These are phyloP conservation scores for Calocybe gangraenosa DNA, from an alignment of 768 basidiomycete genomes.

Conservation along the genomic window DNA sequence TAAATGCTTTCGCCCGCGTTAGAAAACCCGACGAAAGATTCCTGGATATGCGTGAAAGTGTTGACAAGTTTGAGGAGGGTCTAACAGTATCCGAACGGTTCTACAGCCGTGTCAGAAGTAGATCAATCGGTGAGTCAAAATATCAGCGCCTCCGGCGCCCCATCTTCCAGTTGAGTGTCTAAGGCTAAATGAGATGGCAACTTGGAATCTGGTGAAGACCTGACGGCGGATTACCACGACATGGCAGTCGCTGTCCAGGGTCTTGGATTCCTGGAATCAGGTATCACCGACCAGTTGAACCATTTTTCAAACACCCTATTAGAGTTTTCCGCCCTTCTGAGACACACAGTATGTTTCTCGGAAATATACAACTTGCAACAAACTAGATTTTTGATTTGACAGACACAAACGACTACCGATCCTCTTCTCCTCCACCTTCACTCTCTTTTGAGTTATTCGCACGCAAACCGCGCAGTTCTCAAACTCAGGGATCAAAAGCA, in stretches of 20 bases:
- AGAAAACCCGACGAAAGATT: constrained; percentile 98
- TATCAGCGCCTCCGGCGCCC: constrained; percentile 15
- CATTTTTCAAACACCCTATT: constrained; percentile 95
- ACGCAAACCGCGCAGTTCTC: constrained; percentile 89
- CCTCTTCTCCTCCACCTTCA: constrained; percentile 89
- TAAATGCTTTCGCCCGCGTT: constrained; percentile 94
- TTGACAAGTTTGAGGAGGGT: constrained; percentile 98
- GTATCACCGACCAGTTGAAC: constrained; percentile 96
- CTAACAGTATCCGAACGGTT: constrained; percentile 75
- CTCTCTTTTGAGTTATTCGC: constrained; percentile 89
- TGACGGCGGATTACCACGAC: constrained; percentile 96
- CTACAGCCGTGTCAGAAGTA: constrained; percentile 70
- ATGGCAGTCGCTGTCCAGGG: constrained; percentile 95
- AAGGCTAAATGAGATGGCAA: constrained; percentile 84
- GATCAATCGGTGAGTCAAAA: constrained; percentile 78
- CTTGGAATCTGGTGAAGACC: constrained; percentile 84
- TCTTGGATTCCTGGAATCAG: constrained; percentile 95
- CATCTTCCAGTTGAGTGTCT: constrained; percentile 46
- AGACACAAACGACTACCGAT: constrained; percentile 91
- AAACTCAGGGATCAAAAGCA: constrained; percentile 98
- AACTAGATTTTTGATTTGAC: constrained; percentile 8
- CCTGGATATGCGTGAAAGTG: constrained; percentile 82
- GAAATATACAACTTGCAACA: neutral
- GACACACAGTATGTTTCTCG: constrained; percentile 62
- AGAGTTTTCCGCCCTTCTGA: constrained; percentile 87